These are phyloP conservation scores for Zoysia matrella DNA, from an alignment of 202 grass and related monocot genomes.

Conservation along the genomic window DNA sequence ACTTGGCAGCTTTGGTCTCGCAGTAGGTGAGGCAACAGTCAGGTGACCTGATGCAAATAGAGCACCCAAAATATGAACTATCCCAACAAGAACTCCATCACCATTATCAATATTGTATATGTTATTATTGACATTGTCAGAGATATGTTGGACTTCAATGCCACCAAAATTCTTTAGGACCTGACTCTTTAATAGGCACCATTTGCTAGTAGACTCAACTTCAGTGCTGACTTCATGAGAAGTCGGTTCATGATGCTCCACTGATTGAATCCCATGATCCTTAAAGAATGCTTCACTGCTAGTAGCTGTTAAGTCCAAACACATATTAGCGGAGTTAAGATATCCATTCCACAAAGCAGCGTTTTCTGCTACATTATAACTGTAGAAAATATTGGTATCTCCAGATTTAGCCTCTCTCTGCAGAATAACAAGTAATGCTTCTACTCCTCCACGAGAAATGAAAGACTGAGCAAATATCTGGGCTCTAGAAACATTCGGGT, in stretches of 20 bases:
- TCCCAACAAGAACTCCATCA: slow-evolving; percentile 92
- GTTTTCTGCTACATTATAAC: slow-evolving; percentile 47
- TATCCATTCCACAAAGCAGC: slow-evolving; percentile 40
- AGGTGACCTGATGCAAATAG: slow-evolving; percentile 83
- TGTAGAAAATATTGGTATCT: slow-evolving; percentile 67
- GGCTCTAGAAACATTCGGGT: slow-evolving; percentile 84
- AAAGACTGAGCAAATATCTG: slow-evolving; percentile 89
- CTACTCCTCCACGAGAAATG: slow-evolving; percentile 80
- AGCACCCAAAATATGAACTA: slow-evolving; percentile 88
- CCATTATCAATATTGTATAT: slow-evolving; percentile 89
- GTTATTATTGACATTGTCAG: slow-evolving; percentile 89
- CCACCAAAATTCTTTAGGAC: slow-evolving; percentile 82
- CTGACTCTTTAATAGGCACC: slow-evolving; percentile 65
- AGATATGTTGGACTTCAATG: slow-evolving; percentile 74
- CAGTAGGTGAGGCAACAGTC: slow-evolving; percentile 64
- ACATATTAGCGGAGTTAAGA: slow-evolving; percentile 1
- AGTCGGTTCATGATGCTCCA: slow-evolving; percentile 38
- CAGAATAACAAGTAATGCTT: slow-evolving; percentile 95
- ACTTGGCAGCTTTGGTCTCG: slow-evolving; percentile 49
- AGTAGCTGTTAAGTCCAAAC: slow-evolving; percentile 42
- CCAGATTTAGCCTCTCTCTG: slow-evolving; percentile 84
- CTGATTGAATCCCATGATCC: slow-evolving; percentile 49
- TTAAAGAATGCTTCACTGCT: slow-evolving; percentile 30
- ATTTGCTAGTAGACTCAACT: slow-evolving; percentile 57
- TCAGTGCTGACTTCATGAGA: slow-evolving; percentile 39